Conservation (phyloP, 2,329 filamentous ascomycete species). For the Colletotrichum sp. region DNA sequence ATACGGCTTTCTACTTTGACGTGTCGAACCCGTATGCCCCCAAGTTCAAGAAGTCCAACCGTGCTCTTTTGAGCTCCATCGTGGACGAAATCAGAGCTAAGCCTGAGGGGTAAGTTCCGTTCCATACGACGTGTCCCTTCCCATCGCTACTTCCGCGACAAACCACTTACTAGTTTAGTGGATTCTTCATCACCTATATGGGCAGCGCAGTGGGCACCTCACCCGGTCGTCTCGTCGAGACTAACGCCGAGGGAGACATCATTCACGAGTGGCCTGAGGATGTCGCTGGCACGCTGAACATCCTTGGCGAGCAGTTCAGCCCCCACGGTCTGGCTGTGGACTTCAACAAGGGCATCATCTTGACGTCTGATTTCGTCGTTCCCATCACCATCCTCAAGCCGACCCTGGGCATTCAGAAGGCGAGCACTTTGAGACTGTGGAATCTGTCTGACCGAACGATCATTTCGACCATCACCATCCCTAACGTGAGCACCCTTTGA, state of each 20-base stretch:
- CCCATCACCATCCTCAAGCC: conserved; percentile 67
- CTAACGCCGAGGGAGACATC: conserved; percentile 53
- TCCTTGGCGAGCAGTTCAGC: conserved; percentile 64
- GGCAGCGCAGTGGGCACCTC: conserved; percentile 61
- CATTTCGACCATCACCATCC: not conserved
- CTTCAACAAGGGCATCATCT: conserved; percentile 60
- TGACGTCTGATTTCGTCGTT: conserved; percentile 68
- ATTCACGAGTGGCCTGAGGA: conserved; percentile 68
- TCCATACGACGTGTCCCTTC: not conserved
- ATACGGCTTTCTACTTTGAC: conserved; percentile 68
- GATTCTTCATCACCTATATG: conserved; percentile 52
- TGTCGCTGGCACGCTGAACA: conserved; percentile 55
- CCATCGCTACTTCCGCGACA: not conserved
- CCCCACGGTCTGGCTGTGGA: conserved; percentile 65
- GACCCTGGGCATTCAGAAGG: conserved; percentile 54
- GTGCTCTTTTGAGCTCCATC: conserved; percentile 48
- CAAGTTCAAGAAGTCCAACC: conserved; percentile 63
- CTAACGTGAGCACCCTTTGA: not conserved
- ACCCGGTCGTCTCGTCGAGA: conserved; percentile 63
- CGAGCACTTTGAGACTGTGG: conserved; percentile 46
- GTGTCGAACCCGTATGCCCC: conserved; percentile 62
- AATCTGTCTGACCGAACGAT: not conserved
- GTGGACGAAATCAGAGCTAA: not conserved
- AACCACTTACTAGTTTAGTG: not conserved
- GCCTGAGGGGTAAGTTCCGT: not conserved